phyloP scores from a whole-genome alignment of 768 basidiomycete species.

The Exidia glandulosa region DNA sequence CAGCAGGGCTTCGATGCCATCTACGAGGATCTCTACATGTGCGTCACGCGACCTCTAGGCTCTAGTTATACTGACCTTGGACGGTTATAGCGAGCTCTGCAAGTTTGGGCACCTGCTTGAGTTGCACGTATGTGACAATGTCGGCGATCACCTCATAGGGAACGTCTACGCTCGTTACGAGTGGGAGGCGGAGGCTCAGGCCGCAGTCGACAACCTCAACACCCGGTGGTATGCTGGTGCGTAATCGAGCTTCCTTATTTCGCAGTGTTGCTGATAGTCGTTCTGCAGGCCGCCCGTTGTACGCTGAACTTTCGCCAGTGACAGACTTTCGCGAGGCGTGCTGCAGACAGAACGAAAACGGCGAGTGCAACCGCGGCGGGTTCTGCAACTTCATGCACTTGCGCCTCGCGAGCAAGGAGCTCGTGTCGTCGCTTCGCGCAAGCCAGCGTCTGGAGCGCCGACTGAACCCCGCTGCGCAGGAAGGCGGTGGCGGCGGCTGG shows the following conservation, averaged over 20 bases:
- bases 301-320: slow-evolving; percentile 95
- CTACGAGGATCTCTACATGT: slow-evolving; percentile 90
- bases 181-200: slow-evolving; percentile 95
- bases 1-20: slow-evolving; percentile 89
- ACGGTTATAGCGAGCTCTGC: slow-evolving; percentile 48
- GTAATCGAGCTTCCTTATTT: slow-evolving; percentile 16
- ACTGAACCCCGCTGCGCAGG: slow-evolving; percentile 52
- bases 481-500: slow-evolving; percentile 70
- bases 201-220: slow-evolving; percentile 86
- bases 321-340: slow-evolving; percentile 99
- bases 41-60: slow-evolving; percentile 4
- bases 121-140: slow-evolving; percentile 96
- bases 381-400: slow-evolving; percentile 99
- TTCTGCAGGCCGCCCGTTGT: slow-evolving; percentile 71
- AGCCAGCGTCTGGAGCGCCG: slow-evolving; percentile 80
- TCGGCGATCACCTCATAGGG: slow-evolving; percentile 96
- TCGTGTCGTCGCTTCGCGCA: slow-evolving; percentile 65
- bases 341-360: slow-evolving; percentile 97
- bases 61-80: slow-evolving; percentile 1
- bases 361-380: slow-evolving; percentile 94
- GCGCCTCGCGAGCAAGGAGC: slow-evolving; percentile 72
- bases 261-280: slow-evolving; percentile 6
- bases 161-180: slow-evolving; percentile 98
- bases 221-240: slow-evolving; percentile 96
- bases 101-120: slow-evolving; percentile 95